Evolutionary conservation across 768 basidiomycete species (phyloP), one percentile per base, ranked within the genome.

Genomic region (Leucocoprinus birnbaumii): DNA sequence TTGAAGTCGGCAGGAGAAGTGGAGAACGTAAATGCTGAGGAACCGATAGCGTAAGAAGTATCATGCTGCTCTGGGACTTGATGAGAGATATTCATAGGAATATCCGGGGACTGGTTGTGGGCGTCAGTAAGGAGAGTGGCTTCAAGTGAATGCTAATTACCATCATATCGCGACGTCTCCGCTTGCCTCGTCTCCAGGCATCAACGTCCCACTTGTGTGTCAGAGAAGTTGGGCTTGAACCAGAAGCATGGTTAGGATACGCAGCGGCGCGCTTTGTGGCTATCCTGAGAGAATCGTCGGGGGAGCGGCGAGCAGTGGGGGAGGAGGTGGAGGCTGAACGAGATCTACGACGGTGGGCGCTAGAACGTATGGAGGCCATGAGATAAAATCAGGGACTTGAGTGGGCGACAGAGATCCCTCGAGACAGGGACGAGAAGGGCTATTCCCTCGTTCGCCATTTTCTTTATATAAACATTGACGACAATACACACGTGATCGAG

Each of bases 251-350:
- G 51, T 70, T 71, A n/a, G 77, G 74, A 51, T 75, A 73, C 10
- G 76, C 68, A 57, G n/a, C n/a, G n/a, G n/a, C n/a, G n/a, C 84
- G 75, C 63, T 86, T 86, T 49, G 69, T 68, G 3, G 82, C 68
- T 27, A 67, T 64, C 52, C 75, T 73, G 75, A 72, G 75, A 4
- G 70, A 61, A 51, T 68, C 56, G 9, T 69, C 69, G 48, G 72
- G 71, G 26, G 65, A 70, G 55, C 53, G 47, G 50, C 24, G 40
- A 45, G 48, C 22, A 48, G 53, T 31, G 35, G 48, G 24, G 37
- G 44, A 31, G n/a, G 56, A 69, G 69, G 71, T 65, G 35, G 73
- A 73, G 18, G 76, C 72, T 26, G 85, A 84, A 54, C 79, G 80
- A 21, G 85, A 84, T 62, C 83, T 69, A 37, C 77, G 75, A 50